phyloP scores from a whole-genome alignment of 352 stramenopile species.

The Halophytophthora batemanensis region DNA sequence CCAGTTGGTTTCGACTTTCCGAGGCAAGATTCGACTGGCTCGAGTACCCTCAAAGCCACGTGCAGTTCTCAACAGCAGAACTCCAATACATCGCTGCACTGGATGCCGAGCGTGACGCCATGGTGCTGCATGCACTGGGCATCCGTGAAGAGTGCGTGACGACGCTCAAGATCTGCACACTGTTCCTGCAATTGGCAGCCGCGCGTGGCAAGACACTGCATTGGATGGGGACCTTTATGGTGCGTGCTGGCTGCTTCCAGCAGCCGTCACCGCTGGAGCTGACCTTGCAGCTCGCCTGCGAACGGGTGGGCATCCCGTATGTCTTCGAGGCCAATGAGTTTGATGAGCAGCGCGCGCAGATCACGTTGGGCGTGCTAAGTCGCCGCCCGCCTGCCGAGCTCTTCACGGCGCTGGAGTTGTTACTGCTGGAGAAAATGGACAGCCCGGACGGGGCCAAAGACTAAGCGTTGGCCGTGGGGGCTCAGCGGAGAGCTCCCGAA shows the following conservation, averaged over 20 bases:
- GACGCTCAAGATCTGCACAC: constrained; percentile 73
- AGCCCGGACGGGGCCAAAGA: not conserved
- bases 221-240: constrained; percentile 75
- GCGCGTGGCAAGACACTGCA: constrained; percentile 43
- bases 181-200: constrained; percentile 61
- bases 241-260: constrained; percentile 65
- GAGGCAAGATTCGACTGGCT: constrained; percentile 82
- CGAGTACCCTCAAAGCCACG: constrained; percentile 67
- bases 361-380: constrained; percentile 54
- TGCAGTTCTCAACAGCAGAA: constrained; percentile 41
- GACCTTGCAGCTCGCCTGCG: constrained; percentile 45
- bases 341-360: constrained; percentile 53
- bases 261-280: constrained; percentile 55
- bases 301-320: constrained; percentile 40
- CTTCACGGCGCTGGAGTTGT: constrained; percentile 46
- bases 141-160: constrained; percentile 73
- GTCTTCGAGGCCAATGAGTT: constrained; percentile 54
- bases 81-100: constrained; percentile 56
- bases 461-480: too few species aligned
- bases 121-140: constrained; percentile 43
- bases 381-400: constrained; percentile 63
- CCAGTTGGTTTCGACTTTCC: constrained; percentile 78
- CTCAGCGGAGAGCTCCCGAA: too few species aligned
- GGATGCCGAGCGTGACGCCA: constrained; percentile 48
- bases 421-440: constrained; percentile 24